These are phyloP conservation scores for Dactylellina haptotyla DNA, from an alignment of 2,329 filamentous ascomycete species.

Conservation along the genomic window DNA sequence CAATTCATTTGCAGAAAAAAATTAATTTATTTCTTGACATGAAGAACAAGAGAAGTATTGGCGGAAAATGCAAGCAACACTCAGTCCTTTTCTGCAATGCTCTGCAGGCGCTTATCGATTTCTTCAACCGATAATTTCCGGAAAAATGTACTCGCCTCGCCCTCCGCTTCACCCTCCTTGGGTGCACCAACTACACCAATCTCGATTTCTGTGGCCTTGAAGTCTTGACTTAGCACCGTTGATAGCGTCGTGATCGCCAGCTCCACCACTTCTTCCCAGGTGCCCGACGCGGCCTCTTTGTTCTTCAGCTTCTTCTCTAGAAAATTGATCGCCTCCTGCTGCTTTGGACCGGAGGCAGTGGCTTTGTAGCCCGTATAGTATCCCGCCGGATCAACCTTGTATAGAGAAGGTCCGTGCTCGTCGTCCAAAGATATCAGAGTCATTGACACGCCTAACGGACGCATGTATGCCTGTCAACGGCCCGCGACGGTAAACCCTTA, in stretches of 20 bases:
- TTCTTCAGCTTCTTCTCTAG: slow-evolving; percentile 99
- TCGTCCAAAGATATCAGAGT: slow-evolving; percentile 94
- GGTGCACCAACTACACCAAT: slow-evolving; percentile 93
- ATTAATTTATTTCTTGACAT: slow-evolving; percentile 30
- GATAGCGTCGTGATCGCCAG: slow-evolving; percentile 93
- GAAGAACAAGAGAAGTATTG: slow-evolving; percentile 1
- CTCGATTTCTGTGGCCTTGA: slow-evolving; percentile 99
- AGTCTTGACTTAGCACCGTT: slow-evolving; percentile 97
- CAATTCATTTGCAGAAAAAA: slow-evolving; percentile 18
- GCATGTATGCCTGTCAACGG: slow-evolving; percentile 83
- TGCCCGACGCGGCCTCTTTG: slow-evolving; percentile 91
- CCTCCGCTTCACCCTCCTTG: slow-evolving; percentile 72
- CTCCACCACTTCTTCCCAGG: slow-evolving; percentile 98
- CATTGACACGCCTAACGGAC: slow-evolving; percentile 92
- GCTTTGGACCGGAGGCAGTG: slow-evolving; percentile 95
- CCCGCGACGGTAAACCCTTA: slow-evolving; percentile 43
- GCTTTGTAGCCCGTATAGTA: slow-evolving; percentile 99
- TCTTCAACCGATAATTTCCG: slow-evolving; percentile 93
- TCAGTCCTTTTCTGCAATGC: slow-evolving; percentile 98
- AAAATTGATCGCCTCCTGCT: slow-evolving; percentile 98
- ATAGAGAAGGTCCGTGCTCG: slow-evolving; percentile 91
- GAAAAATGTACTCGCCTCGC: slow-evolving; percentile 80
- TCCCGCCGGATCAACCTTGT: slow-evolving; percentile 97
- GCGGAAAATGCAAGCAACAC: slow-evolving; percentile 49
- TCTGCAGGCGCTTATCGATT: slow-evolving; percentile 97